phyloP scores from a whole-genome alignment of 768 basidiomycete species.

The Boletus bicolor region DNA sequence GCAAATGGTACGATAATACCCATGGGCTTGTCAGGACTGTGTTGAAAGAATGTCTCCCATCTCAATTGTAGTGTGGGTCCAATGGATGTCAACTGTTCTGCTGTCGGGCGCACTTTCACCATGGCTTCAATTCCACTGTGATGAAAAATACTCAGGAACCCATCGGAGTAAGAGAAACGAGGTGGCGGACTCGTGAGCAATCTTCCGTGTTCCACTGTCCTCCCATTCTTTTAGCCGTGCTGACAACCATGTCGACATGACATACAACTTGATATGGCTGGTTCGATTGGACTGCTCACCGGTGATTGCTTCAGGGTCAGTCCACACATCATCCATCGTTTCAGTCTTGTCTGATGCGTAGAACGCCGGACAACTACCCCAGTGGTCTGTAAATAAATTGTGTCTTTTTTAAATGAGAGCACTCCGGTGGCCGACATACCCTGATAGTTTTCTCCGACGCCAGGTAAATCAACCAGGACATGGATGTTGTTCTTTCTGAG shows the following conservation, averaged over 20 bases:
- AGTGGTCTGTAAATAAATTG: constrained; percentile 26
- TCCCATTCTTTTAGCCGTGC: constrained; percentile 33
- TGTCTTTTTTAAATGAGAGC: background rate
- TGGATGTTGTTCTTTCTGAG: constrained; percentile 46
- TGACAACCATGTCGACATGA: constrained; percentile 4
- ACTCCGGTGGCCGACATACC: constrained; percentile 29
- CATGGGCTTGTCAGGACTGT: constrained; percentile 55
- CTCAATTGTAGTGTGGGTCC: constrained; percentile 42
- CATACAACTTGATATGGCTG: constrained; percentile 1
- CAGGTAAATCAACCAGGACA: constrained; percentile 61
- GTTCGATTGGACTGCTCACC: constrained; percentile 30
- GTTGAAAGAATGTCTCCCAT: constrained; percentile 52
- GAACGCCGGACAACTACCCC: constrained; percentile 29
- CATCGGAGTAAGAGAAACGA: background rate
- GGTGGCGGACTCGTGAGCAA: constrained; percentile 50
- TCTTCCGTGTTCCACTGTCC: constrained; percentile 41
- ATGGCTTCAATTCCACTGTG: constrained; percentile 51
- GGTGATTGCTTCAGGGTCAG: constrained; percentile 34
- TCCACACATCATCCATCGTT: constrained; percentile 48
- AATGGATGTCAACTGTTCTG: constrained; percentile 47
- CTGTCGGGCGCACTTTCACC: constrained; percentile 51
- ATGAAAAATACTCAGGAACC: background rate
- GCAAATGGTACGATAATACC: constrained; percentile 39
- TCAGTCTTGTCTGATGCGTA: constrained; percentile 41
- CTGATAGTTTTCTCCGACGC: constrained; percentile 70